A percentile compares a stretch with the other conserved stretches of the same genome.
Evolutionary conservation across 345 rosid species (phyloP).

Genomic region (Hevea brasiliensis): DNA sequence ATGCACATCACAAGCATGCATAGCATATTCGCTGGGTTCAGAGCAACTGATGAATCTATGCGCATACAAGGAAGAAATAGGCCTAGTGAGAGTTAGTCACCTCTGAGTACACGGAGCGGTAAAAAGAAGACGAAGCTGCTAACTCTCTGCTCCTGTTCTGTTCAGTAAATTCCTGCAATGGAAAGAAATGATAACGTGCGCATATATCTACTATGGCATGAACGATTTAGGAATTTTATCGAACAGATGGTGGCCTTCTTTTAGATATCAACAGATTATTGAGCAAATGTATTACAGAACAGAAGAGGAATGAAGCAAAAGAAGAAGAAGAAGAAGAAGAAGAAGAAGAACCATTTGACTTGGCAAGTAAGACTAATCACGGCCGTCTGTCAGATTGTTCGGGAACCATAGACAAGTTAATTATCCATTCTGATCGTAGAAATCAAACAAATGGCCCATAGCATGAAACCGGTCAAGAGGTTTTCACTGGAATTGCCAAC

Average conservation of each 20-base stretch:
- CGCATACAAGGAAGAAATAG: too few species aligned
- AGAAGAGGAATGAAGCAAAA: not conserved
- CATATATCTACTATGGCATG: not conserved
- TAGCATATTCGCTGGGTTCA: not conserved
- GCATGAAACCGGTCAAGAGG: too few species aligned
- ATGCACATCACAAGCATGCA: too few species aligned
- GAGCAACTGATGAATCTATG: not conserved
- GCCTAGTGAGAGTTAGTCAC: conserved; percentile 27
- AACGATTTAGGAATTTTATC: conserved; percentile 14
- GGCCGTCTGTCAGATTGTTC: too few species aligned
- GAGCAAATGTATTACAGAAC: not conserved
- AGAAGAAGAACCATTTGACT: not conserved
- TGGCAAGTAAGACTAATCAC: not conserved
- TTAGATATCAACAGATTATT: not conserved
- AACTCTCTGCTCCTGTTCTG: conserved; percentile 43
- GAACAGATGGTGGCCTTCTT: conserved; percentile 18
- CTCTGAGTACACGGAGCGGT: conserved; percentile 63
- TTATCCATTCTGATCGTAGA: too few species aligned
- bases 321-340: not conserved
- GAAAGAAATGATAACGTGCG: not conserved
- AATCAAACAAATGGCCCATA: too few species aligned
- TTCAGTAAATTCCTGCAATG: conserved; percentile 33
- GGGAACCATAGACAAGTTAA: too few species aligned
- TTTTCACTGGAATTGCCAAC: too few species aligned
- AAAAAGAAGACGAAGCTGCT: conserved; percentile 53